Evolutionary conservation across 305 asterid species (phyloP).

Genomic region (Rubia peregrina): DNA sequence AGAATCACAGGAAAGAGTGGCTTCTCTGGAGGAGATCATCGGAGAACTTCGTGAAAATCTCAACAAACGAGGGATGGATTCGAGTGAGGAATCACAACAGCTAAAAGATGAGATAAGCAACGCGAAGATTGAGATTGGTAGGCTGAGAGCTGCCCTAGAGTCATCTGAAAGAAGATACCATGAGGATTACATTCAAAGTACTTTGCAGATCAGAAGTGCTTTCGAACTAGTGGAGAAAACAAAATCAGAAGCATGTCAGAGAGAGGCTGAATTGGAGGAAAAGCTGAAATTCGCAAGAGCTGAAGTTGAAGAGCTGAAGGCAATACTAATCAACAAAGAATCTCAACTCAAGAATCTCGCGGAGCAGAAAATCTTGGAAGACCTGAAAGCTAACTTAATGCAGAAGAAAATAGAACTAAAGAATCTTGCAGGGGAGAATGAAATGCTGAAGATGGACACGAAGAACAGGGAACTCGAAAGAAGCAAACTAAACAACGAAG

Average conservation of each 20-base stretch:
- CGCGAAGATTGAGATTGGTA: conserved; percentile 36
- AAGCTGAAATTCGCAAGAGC: conserved; percentile 30
- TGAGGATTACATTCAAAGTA: conserved; percentile 54
- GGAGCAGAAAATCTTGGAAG: conserved; percentile 29
- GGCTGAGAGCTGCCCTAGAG: conserved; percentile 57
- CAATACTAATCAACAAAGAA: conserved; percentile 34
- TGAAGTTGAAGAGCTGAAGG: conserved; percentile 20
- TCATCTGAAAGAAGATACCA: conserved; percentile 60
- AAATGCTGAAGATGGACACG: conserved; percentile 51
- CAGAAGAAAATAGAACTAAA: conserved; percentile 20
- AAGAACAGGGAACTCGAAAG: conserved; percentile 34
- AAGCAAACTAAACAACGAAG: conserved; percentile 35
- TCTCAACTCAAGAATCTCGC: background rate
- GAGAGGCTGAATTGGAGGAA: conserved; percentile 51
- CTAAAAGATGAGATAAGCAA: conserved; percentile 32
- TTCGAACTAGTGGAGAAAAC: conserved; percentile 54
- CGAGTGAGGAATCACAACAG: conserved; percentile 20
- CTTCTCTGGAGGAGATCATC: conserved; percentile 53
- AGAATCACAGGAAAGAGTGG: conserved; percentile 40
- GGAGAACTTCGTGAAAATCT: conserved; percentile 40
- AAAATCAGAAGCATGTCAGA: conserved; percentile 37
- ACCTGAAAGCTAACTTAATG: conserved; percentile 32
- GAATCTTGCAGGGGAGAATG: conserved; percentile 45
- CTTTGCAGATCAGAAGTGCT: conserved; percentile 54
- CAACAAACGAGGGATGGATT: conserved; percentile 16